Percentiles rank a stretch among this genome's conserved stretches.
These are phyloP conservation scores for Metrosideros polymorpha DNA, from an alignment of 441 rosid genomes.

Conservation along the genomic window DNA sequence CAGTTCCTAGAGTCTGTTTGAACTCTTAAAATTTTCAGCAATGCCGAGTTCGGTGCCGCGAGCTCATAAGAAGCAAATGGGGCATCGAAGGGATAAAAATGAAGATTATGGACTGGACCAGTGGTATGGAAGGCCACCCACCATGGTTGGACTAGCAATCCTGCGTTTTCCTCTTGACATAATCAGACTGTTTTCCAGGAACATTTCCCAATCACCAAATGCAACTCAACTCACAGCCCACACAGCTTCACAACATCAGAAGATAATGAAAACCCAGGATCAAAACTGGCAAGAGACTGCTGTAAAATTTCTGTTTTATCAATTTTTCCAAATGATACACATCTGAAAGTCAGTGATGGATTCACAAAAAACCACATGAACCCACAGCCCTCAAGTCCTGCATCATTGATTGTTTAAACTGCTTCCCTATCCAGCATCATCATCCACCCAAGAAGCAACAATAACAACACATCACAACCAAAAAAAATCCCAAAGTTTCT, in stretches of 20 bases:
- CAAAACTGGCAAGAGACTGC: neutral
- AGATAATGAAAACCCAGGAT: neutral
- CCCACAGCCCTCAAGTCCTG: neutral
- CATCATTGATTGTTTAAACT: neutral
- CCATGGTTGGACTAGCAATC: neutral
- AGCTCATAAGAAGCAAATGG: neutral
- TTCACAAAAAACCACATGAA: neutral
- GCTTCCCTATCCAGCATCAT: neutral
- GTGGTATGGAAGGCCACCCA: neutral
- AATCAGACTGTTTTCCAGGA: neutral
- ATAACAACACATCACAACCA: neutral
- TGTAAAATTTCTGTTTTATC: neutral
- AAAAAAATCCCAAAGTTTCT: neutral
- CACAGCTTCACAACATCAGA: neutral
- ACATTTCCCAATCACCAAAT: neutral
- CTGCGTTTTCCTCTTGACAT: neutral
- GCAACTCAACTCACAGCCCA: neutral
- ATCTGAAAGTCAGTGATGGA: neutral
- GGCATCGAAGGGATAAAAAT: neutral
- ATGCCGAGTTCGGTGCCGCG: neutral
- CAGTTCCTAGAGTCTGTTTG: neutral
- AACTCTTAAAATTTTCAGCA: neutral
- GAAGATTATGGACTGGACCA: neutral
- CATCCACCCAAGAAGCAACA: neutral
- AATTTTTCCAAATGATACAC: neutral